A percentile compares a stretch with the other conserved stretches of the same genome.
phyloP scores from a whole-genome alignment of 23 red algal species.

The Agarophyton chilense region DNA sequence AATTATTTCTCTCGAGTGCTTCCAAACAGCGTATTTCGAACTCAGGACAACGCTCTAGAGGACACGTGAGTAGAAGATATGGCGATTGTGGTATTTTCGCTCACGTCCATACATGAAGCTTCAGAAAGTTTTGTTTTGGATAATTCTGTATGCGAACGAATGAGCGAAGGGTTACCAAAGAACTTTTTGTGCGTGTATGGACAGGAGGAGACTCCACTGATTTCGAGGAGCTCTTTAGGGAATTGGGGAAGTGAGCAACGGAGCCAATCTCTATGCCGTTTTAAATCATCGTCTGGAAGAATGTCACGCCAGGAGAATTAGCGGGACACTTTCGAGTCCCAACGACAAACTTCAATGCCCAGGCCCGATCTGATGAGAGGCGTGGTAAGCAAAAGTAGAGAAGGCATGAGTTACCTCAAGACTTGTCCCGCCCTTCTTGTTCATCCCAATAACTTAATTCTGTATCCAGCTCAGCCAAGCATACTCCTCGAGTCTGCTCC shows the following conservation, averaged over 20 bases:
- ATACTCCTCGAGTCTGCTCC: background rate
- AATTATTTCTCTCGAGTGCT: background rate
- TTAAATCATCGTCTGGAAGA: background rate
- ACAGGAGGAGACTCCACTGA: background rate
- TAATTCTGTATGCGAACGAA: background rate
- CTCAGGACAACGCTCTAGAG: background rate
- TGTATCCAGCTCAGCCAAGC: background rate
- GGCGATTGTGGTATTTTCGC: too few species aligned
- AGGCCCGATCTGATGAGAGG: slow-evolving; percentile 19
- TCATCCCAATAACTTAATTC: background rate
- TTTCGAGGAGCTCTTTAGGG: background rate
- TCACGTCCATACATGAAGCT: too few species aligned
- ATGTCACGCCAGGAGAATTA: background rate
- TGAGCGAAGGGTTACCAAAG: background rate
- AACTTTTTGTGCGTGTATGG: background rate
- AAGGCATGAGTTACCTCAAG: background rate
- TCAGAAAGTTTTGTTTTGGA: background rate
- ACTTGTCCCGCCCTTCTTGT: background rate
- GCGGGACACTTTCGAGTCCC: background rate
- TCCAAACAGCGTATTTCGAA: background rate
- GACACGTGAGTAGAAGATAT: too few species aligned
- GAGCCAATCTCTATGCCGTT: background rate
- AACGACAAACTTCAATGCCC: background rate
- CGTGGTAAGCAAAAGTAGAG: background rate
- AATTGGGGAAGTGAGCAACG: background rate